Evolutionary conservation across 768 basidiomycete species (phyloP), one percentile per base, ranked within the genome.

Genomic region (Suillus subalutaceus): DNA sequence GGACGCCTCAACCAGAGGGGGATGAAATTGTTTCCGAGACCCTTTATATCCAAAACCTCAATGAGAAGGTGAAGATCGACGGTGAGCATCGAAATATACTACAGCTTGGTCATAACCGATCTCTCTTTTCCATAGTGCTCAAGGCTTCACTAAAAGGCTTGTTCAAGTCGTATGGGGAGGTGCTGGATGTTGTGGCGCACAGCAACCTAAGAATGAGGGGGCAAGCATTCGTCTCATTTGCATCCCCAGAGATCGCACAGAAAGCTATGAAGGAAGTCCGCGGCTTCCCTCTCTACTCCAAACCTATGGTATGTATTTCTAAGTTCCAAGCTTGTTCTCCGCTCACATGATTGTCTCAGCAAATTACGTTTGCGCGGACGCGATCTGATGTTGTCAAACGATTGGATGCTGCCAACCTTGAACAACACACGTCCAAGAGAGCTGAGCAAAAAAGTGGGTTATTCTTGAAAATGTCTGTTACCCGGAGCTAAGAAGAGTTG

Each of bases 151-250:
- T 99, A 56, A 85, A 87, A 15, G 91, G 91, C 41, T 83, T 99
- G 38, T 99, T 99, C 85, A 94, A 94, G 77, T 85, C 90, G 16
- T 99, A 98, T 73, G 94, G 96, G 15, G 90, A 93, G 68, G 92
- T 99, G 20, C 79, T 98, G 35, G 94, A 97, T 74, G 94, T 99
- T n/a, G 92, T 96, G 23, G 96, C 96, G 12, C 97, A 99, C 77
- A 80, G 84, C 62, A 99, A 97, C 82, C 79, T 99, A 67, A 89
- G 97, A 46, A 99, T 99, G 97, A 86, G 97, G 46, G 97, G 97
- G 18, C 97, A 99, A 80, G 97, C 97, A 4, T 99, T 99, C 75
- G 94, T 99, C 44, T 94, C 93, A 44, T 97, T 99, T 77, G 84
- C 85, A 65, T 88, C 88, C 41, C 82, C 88, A 62, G 94, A 98